Evolutionary conservation across 2,329 filamentous ascomycete species (phyloP), one percentile per base, ranked within the genome.

Genomic region (Colletotrichum sp.): DNA sequence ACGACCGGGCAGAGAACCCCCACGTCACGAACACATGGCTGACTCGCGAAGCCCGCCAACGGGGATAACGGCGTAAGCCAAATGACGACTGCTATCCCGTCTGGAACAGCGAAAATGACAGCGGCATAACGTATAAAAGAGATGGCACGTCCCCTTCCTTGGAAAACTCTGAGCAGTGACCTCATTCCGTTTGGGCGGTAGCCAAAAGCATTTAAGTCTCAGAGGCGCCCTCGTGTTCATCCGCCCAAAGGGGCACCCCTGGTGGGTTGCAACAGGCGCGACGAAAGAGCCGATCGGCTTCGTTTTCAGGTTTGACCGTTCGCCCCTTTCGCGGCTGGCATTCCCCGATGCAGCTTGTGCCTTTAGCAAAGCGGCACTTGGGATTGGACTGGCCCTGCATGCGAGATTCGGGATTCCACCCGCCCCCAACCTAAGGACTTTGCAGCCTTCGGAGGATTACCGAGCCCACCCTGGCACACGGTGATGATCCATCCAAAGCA

Each of bases 21-120:
- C 70, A 73, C 73, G 73, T 73, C 70, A 69, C 64, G 70, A 76
- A 69, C 36, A 8, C 55, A n/a, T 59, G 57, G 73, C 73, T 73
- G 73, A 76, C 73, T 76, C 73, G 73, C 24, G 70, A 28, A n/a
- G 59, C 21, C 9, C 34, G 60, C 30, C 12, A 26, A 69, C 63
- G 64, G 64, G 59, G 44, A 69, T 62, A 30, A 64, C 63, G 63
- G 36, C 66, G 24, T 36, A 26, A 63, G 36, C n/a, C 55, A 18
- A 49, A 16, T 59, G 32, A 60, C 21, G 55, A 16, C 30, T 13
- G 26, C 49, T 63, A 26, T 70, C 18, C 68, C 52, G 67, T 49
- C 55, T 24, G 12, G 16, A 34, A 63, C 36, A 49, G 52, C 68
- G 57, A 63, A 10, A 34, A 52, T 32, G 34, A 52, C 8, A 32